Evolutionary conservation across 2,329 filamentous ascomycete genomes (phyloP), one percentile per base, ranked within the genome.

Genomic region (Corinectria fuckeliana): DNA sequence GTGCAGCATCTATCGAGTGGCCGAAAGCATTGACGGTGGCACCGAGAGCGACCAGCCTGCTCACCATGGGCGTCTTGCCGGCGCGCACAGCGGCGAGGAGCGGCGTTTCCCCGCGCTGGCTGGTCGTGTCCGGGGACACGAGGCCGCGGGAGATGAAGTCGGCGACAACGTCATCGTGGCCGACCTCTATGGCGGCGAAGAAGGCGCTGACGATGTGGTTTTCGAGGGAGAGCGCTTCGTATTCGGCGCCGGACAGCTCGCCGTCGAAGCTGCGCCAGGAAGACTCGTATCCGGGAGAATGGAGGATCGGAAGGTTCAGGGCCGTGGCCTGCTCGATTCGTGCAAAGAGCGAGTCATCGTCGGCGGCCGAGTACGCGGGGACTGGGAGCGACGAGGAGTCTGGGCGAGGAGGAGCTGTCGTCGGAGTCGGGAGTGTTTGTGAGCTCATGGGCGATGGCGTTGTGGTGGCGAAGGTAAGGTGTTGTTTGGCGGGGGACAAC

Each of bases 111-210:
- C 72, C 71, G 4, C 18, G 34, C 5, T 9, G 10, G 56, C 66
- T 63, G 21, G 72, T 69, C 3, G 73, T 70, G 66, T 78, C 76
- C 4, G 78, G 78, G 13, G 76, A 77, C 48, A 80, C 70, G 58
- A 78, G 69, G 5, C 77, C 77, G 4, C 54, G 60, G 4, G 60
- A 16, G 47, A 80, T 60, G 21, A 77, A 71, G n/a, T 63, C 51
- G 13, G 64, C 52, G 20, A 77, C 71, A 3, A 72, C 21, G 4
- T 72, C 73, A 50, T 68, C 64, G 41, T 74, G 64, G 0, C 65
- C 68, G 36, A 34, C 49, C 16, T 58, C 14, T 50, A 78, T 70
- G 8, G 74, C 69, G 14, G 36, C 8, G 60, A 71, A 76, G 62
- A 77, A 74, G 52, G 69, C 48, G 14, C 50, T 16, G 21, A 77